Evolutionary conservation across 768 basidiomycete species (phyloP).

Genomic region (Pulveroboletus sp.): DNA sequence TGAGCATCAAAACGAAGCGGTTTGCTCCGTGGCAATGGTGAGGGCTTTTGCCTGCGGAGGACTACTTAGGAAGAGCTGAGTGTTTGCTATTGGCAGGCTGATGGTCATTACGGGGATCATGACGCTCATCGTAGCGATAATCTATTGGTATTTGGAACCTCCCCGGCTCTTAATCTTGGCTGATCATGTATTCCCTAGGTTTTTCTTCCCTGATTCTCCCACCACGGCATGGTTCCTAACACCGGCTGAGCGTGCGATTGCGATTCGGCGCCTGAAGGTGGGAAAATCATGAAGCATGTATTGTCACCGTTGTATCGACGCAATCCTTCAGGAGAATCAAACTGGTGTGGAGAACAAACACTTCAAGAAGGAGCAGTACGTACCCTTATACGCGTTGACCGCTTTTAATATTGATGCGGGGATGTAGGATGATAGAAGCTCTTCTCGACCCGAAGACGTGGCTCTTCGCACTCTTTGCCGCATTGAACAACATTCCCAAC

Average conservation of each 20-base stretch:
- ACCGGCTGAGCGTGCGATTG: conserved; percentile 54
- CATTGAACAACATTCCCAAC: conserved; percentile 59
- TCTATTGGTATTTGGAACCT: conserved; percentile 47
- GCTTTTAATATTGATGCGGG: not conserved
- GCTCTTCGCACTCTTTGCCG: conserved; percentile 69
- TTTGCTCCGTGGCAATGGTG: conserved; percentile 77
- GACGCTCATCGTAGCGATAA: conserved; percentile 48
- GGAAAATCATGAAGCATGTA: not conserved
- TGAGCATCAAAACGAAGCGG: conserved; percentile 53
- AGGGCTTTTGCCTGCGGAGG: conserved; percentile 1
- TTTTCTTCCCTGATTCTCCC: conserved; percentile 72
- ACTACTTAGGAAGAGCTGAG: not conserved
- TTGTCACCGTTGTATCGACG: not conserved
- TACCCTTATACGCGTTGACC: conserved; percentile 4
- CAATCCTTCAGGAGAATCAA: conserved; percentile 54
- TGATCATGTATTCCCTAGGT: conserved; percentile 34
- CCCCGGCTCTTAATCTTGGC: not conserved
- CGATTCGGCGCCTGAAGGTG: conserved; percentile 63
- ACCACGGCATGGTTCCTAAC: conserved; percentile 75
- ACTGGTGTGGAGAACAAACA: conserved; percentile 79
- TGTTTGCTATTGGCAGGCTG: conserved; percentile 42
- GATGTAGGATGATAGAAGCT: conserved; percentile 60
- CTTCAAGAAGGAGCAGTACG: conserved; percentile 77
- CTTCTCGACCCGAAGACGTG: conserved; percentile 68
- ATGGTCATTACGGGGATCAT: conserved; percentile 67